phyloP scores from a whole-genome alignment of 768 basidiomycete genomes.

The Favolaschia claudopus region DNA sequence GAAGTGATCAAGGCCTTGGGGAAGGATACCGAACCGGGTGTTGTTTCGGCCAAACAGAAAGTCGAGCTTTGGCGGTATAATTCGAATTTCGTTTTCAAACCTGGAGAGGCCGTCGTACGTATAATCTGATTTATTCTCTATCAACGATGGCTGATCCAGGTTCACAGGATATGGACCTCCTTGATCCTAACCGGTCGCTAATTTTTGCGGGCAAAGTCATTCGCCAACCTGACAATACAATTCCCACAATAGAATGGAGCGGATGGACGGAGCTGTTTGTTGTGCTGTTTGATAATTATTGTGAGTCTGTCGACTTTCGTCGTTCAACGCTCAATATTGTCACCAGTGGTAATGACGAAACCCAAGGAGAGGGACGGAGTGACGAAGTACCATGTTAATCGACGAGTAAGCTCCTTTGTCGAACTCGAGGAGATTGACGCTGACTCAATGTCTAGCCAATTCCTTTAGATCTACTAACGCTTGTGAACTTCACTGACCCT shows the following conservation, averaged over 20 bases:
- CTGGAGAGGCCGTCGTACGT: slow-evolving; percentile 72
- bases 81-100: slow-evolving; percentile 79
- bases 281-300: slow-evolving; percentile 93
- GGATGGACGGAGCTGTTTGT: slow-evolving; percentile 90
- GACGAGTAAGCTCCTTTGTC: no score
- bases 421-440: no score
- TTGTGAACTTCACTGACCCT: slow-evolving; percentile 84
- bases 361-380: slow-evolving; percentile 78
- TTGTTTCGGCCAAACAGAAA: slow-evolving; percentile 84
- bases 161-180: slow-evolving; percentile 83
- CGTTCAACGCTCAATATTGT: background rate
- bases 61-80: slow-evolving; percentile 91
- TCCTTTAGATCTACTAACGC: slow-evolving; percentile 87
- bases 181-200: slow-evolving; percentile 82
- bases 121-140: background rate
- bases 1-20: slow-evolving; percentile 88
- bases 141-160: background rate
- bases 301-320: slow-evolving; percentile 51
- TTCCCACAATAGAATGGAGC: slow-evolving; percentile 44
- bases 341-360: slow-evolving; percentile 88
- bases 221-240: slow-evolving; percentile 73
- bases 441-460: no score
- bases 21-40: slow-evolving; percentile 90
- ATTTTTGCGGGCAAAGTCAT: slow-evolving; percentile 85
- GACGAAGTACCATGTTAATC: slow-evolving; percentile 80